A percentile compares a stretch with the other conserved stretches of the same genome.
Conservation (phyloP, 305 asterid species). For the Solanum hybrid region DNA sequence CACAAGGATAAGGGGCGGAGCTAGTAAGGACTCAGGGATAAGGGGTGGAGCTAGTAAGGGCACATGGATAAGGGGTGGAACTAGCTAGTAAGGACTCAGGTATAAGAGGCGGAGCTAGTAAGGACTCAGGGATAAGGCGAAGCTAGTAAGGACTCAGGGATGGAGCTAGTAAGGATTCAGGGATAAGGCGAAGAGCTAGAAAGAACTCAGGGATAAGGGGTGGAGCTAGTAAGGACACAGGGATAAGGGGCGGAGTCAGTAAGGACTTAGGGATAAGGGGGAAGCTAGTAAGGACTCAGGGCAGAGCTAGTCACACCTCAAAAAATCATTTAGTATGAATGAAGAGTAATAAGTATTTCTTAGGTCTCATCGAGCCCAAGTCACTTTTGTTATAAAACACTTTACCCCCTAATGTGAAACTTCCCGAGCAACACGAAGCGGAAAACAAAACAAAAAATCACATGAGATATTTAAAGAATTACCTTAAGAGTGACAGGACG, state of each 20-base stretch:
- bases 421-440: fast-evolving
- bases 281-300: not conserved
- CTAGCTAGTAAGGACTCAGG: not conserved
- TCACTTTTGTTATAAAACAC: not conserved
- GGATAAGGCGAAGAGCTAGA: not conserved
- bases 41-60: not conserved
- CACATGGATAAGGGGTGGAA: too few species aligned
- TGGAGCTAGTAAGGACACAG: too few species aligned
- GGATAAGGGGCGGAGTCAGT: not conserved
- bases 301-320: not conserved
- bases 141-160: not conserved
- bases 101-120: not conserved
- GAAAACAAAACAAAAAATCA: not conserved
- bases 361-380: not conserved
- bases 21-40: not conserved
- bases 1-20: not conserved
- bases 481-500: constrained; percentile 43
- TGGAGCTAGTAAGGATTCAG: not conserved
- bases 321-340: not conserved
- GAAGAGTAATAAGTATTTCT: not conserved
- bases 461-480: not conserved
- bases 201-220: not conserved
- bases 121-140: not conserved
- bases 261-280: not conserved
- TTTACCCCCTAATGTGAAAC: not conserved